These are phyloP conservation scores for Letharia columbiana DNA, from an alignment of 495 filamentous ascomycete genomes.

Conservation along the genomic window DNA sequence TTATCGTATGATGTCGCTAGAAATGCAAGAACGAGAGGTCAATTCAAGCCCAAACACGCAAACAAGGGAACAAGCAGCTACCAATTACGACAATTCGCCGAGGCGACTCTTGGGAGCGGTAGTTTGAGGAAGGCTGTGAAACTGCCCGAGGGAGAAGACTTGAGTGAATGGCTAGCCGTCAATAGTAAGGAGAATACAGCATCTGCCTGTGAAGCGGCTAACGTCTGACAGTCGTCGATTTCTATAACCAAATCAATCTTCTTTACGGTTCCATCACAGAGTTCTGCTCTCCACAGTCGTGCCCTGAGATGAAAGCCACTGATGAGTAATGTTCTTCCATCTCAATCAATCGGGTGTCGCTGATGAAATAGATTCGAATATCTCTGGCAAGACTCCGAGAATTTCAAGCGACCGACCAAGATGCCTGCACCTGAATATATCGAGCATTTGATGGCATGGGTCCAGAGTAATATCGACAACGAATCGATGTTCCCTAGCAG, in stretches of 20 bases:
- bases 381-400: slow-evolving; percentile 92
- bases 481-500: slow-evolving; percentile 88
- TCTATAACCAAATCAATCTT: slow-evolving; percentile 99
- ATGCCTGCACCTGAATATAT: slow-evolving; percentile 97
- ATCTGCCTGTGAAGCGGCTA: background rate
- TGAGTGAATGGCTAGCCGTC: slow-evolving; percentile 96
- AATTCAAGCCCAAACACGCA: slow-evolving; percentile 82
- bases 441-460: slow-evolving; percentile 95
- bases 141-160: slow-evolving; percentile 91
- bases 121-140: slow-evolving; percentile 94
- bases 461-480: slow-evolving; percentile 90
- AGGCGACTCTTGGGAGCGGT: slow-evolving; percentile 90
- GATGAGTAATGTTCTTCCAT: slow-evolving; percentile 63
- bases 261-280: slow-evolving; percentile 98
- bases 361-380: slow-evolving; percentile 74
- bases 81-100: slow-evolving; percentile 94
- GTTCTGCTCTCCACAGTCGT: slow-evolving; percentile 93
- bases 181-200: slow-evolving; percentile 54
- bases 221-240: slow-evolving; percentile 62
- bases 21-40: slow-evolving; percentile 79
- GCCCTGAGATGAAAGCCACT: slow-evolving; percentile 98
- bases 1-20: slow-evolving; percentile 44
- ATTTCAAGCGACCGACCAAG: slow-evolving; percentile 91
- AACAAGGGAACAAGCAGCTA: slow-evolving; percentile 90
- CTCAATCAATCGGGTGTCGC: background rate